Conservation (phyloP, 441 rosid species). For the Gossypium aridum region DNA sequence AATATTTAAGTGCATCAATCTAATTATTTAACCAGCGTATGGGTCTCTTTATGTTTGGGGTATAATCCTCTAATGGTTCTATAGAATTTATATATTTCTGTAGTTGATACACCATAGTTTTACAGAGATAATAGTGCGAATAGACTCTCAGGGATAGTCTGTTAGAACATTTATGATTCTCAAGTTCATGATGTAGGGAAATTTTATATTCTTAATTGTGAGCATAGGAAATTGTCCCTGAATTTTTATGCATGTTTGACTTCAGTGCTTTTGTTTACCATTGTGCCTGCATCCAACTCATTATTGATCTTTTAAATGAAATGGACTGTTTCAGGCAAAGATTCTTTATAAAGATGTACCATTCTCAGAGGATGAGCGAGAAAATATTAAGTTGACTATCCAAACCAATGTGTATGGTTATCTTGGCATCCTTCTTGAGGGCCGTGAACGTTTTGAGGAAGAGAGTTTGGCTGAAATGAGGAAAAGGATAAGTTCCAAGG, state of each 20-base stretch:
- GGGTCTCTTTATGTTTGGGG: background rate
- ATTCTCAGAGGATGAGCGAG: conserved; percentile 77
- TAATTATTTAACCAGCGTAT: background rate
- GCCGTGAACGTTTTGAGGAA: conserved; percentile 82
- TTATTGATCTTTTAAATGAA: conserved; percentile 2
- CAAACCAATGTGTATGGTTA: conserved; percentile 84
- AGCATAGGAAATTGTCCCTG: background rate
- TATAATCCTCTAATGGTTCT: background rate
- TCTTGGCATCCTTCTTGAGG: conserved; percentile 87
- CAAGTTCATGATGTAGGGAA: background rate
- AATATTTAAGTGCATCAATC: background rate
- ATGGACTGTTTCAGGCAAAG: conserved; percentile 62
- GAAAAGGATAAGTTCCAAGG: conserved; percentile 25
- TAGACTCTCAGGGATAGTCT: background rate
- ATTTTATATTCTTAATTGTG: background rate
- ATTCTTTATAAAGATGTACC: conserved; percentile 73
- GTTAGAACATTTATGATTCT: background rate
- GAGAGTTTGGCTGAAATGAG: conserved; percentile 49
- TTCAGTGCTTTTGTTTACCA: background rate
- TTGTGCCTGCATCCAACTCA: background rate
- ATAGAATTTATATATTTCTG: background rate
- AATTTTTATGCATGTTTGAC: background rate
- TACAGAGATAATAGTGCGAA: background rate
- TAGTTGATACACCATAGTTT: background rate
- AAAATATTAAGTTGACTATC: conserved; percentile 67